Evolutionary conservation across 1,139 yeast species (phyloP).

Genomic region (Sugiyamaella neomexicana): DNA sequence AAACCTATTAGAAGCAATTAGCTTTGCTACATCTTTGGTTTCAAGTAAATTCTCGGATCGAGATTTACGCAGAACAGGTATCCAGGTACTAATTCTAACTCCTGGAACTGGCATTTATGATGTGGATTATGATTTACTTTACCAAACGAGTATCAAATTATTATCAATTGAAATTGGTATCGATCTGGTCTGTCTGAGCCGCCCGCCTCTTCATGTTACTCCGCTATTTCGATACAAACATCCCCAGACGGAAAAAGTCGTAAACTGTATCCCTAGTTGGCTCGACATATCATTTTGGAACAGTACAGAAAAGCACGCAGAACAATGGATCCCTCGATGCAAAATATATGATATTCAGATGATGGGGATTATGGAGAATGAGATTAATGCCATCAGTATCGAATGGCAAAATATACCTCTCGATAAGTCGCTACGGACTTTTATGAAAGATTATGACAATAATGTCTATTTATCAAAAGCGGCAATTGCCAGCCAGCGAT

Average conservation of each 20-base stretch:
- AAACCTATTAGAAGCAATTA: conserved; percentile 82
- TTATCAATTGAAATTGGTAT: conserved; percentile 78
- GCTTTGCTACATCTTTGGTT: conserved; percentile 74
- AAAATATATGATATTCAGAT: conserved; percentile 92
- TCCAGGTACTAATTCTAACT: conserved; percentile 79
- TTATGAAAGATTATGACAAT: conserved; percentile 65
- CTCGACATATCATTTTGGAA: conserved; percentile 88
- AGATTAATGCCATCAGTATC: conserved; percentile 63
- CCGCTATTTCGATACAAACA: conserved; percentile 74
- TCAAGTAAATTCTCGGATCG: conserved; percentile 82
- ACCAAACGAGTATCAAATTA: conserved; percentile 73
- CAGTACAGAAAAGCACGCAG: conserved; percentile 43
- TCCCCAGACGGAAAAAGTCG: conserved; percentile 41
- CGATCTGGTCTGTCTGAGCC: conserved; percentile 83
- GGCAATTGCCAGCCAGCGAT: conserved; percentile 27
- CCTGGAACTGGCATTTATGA: conserved; percentile 95
- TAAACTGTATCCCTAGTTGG: conserved; percentile 91
- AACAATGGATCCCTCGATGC: conserved; percentile 89
- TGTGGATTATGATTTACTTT: conserved; percentile 76
- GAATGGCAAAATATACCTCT: conserved; percentile 36
- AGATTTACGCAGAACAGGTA: conserved; percentile 82
- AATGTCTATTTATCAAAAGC: conserved; percentile 36
- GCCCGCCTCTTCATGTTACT: conserved; percentile 88
- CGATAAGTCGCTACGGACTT: conserved; percentile 44
- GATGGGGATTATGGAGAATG: conserved; percentile 98